Percentiles rank a stretch among this genome's conserved stretches.
Conservation (phyloP, 225 moss, liverwort and hornwort species). For the Lunularia cruciata region DNA sequence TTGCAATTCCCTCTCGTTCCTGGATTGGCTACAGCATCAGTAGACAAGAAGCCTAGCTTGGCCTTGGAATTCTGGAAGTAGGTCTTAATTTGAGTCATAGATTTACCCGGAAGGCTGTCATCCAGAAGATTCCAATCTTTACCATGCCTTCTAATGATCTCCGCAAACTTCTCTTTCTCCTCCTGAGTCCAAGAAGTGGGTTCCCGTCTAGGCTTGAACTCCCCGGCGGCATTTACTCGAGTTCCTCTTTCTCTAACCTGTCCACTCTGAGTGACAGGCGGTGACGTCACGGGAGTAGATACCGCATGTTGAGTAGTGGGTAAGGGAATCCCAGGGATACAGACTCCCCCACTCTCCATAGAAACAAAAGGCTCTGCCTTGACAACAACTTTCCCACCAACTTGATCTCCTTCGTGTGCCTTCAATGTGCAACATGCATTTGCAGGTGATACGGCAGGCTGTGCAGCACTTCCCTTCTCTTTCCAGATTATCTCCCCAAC, state of each 20-base stretch:
- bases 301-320: conserved; percentile 41
- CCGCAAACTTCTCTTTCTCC: conserved; percentile 97
- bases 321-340: conserved; percentile 41
- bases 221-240: conserved; percentile 61
- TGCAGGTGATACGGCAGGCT: conserved; percentile 25
- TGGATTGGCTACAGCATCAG: conserved; percentile 51
- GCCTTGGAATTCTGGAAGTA: conserved; percentile 99
- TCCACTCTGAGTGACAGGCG: conserved; percentile 31
- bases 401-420: conserved; percentile 40
- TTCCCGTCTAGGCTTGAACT: conserved; percentile 85
- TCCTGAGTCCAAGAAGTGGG: conserved; percentile 99
- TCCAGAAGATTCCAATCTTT: conserved; percentile 82
- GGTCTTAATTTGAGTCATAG: conserved; percentile 96
- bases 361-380: conserved; percentile 78
- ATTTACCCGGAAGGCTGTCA: conserved; percentile 88
- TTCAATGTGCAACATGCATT: conserved; percentile 26
- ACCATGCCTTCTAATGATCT: conserved; percentile 86
- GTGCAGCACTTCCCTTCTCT: conserved; percentile 12
- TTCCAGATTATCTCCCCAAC: conserved; percentile 23
- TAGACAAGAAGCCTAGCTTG: conserved; percentile 76
- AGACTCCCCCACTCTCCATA: conserved; percentile 57
- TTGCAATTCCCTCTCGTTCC: conserved; percentile 68
- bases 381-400: conserved; percentile 40
- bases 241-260: conserved; percentile 61
- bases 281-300: conserved; percentile 39